phyloP scores from a whole-genome alignment of 192 early-diverging fungal genomes.

The Linderina pennispora region DNA sequence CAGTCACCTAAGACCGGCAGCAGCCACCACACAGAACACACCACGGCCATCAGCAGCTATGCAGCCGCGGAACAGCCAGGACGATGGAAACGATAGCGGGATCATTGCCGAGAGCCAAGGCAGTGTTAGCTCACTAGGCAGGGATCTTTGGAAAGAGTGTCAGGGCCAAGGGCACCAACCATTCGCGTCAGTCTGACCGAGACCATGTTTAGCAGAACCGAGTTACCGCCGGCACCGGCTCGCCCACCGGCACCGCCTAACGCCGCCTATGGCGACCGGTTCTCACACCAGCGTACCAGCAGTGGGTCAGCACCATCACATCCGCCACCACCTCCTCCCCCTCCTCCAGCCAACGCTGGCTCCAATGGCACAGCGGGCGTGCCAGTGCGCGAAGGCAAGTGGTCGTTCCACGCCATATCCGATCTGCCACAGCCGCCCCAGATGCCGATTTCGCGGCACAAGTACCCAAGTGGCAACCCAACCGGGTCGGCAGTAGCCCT shows the following conservation, averaged over 20 bases:
- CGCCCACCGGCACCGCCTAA: conserved; percentile 5
- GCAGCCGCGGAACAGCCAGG: conserved; percentile 16
- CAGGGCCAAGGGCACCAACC: conserved; percentile 11
- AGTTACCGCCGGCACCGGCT: conserved; percentile 6
- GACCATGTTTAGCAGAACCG: conserved; percentile 8
- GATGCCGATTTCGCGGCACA: conserved; percentile 9
- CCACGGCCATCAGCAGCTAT: conserved; percentile 1
- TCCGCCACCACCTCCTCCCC: conserved; percentile 21
- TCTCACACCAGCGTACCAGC: conserved; percentile 14
- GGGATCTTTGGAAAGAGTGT: conserved; percentile 44
- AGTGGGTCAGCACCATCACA: conserved; percentile 15
- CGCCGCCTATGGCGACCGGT: conserved; percentile 9
- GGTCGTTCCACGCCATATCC: conserved; percentile 34
- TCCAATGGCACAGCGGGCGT: conserved; percentile 1
- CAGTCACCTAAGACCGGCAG: conserved; percentile 5
- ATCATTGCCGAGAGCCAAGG: conserved; percentile 42
- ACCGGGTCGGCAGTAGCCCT: conserved; percentile 27
- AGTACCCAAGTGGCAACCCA: conserved; percentile 34
- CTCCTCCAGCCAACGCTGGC: not conserved
- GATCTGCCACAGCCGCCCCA: conserved; percentile 27
- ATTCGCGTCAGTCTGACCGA: conserved; percentile 1
- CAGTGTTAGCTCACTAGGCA: conserved; percentile 41
- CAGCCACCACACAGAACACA: conserved; percentile 1
- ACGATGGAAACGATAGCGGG: conserved; percentile 9
- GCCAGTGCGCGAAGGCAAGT: conserved; percentile 39